These are phyloP conservation scores for Mortierella sp. DNA, from an alignment of 371 early-diverging fungal species.

Conservation along the genomic window DNA sequence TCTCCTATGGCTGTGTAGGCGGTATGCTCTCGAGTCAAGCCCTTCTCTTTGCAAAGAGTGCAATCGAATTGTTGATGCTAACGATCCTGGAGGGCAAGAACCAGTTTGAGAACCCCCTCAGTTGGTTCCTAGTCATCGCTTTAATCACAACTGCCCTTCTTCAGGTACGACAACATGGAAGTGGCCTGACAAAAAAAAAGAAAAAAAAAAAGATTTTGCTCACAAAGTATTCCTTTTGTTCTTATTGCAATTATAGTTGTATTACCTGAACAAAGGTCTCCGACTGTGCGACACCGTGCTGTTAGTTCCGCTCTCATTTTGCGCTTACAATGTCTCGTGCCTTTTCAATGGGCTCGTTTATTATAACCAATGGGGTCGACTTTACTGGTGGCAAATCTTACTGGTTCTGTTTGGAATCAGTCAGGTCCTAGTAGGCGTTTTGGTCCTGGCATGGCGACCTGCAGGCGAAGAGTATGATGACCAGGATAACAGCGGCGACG, in stretches of 20 bases:
- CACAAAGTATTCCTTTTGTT: constrained; percentile 14
- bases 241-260: constrained; percentile 63
- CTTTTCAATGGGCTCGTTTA: constrained; percentile 86
- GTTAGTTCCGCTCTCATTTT: constrained; percentile 83
- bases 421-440: constrained; percentile 75
- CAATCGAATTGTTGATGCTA: constrained; percentile 78
- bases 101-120: constrained; percentile 78
- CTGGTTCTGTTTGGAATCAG: constrained; percentile 76
- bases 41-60: constrained; percentile 85
- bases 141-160: constrained; percentile 75
- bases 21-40: constrained; percentile 84
- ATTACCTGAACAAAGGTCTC: constrained; percentile 84
- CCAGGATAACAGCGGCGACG: constrained; percentile 24
- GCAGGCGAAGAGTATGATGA: constrained; percentile 24
- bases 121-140: constrained; percentile 78
- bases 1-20: constrained; percentile 76
- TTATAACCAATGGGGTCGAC: constrained; percentile 80
- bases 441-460: constrained; percentile 73
- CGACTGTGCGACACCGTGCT: constrained; percentile 83
- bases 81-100: constrained; percentile 71
- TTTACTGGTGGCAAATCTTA: constrained; percentile 74
- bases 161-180: constrained; percentile 62
- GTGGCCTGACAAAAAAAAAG: neutral
- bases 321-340: constrained; percentile 82
- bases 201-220: neutral